Conservation (phyloP, 257 asterid genomes). For the Nicotiana tabacum region DNA sequence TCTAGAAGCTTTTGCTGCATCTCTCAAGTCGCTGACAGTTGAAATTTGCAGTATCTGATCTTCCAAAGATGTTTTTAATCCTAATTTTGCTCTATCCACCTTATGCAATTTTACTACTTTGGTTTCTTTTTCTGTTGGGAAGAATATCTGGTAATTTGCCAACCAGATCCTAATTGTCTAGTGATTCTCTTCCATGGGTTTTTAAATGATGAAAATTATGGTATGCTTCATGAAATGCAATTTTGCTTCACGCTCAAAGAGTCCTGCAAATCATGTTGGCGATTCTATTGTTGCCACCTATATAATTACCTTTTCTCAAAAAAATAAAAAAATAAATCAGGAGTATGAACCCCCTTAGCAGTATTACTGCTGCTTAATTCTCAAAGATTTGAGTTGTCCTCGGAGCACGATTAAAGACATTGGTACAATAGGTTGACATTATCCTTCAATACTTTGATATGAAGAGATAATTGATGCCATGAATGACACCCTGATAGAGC, state of each 20-base stretch:
- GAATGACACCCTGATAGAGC: slow-evolving; percentile 3
- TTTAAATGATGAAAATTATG: not conserved
- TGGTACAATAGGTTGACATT: not conserved
- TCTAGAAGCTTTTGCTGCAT: slow-evolving; percentile 3
- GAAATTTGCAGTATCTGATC: not conserved
- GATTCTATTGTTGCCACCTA: not conserved
- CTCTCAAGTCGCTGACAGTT: not conserved
- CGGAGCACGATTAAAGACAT: not conserved
- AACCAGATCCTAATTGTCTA: not conserved
- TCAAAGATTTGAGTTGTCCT: not conserved
- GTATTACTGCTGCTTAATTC: not conserved
- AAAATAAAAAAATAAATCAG: not conserved
- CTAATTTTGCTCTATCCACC: not conserved
- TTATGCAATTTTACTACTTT: not conserved
- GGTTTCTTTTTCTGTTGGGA: not conserved
- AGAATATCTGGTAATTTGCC: not conserved
- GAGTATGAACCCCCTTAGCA: not conserved
- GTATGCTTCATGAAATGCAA: not conserved
- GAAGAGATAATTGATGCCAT: not conserved
- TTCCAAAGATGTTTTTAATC: not conserved
- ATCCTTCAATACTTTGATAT: not conserved
- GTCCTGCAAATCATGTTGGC: slow-evolving; percentile 5
- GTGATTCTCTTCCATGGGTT: not conserved
- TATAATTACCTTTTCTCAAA: no score
- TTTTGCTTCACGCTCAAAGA: not conserved